A percentile compares a stretch with the other conserved stretches of the same genome.
phyloP scores from a whole-genome alignment of 2,329 filamentous ascomycete species.

The Talaromyces sp. region DNA sequence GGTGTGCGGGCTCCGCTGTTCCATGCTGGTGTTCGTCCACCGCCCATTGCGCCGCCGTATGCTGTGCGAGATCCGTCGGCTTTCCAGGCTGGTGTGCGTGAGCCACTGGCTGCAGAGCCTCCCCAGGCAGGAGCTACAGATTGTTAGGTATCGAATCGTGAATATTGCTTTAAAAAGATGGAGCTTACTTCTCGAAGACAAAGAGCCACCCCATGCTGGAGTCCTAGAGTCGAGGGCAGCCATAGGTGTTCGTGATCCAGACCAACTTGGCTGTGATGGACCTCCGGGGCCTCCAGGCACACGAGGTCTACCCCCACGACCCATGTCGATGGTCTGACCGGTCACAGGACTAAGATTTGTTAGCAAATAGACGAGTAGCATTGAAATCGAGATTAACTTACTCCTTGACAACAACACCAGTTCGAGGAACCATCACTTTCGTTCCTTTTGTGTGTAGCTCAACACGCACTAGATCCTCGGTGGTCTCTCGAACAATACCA shows the following conservation, averaged over 20 bases:
- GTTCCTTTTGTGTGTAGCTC: slow-evolving; percentile 95
- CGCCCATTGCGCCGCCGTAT: slow-evolving; percentile 71
- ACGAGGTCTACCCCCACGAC: slow-evolving; percentile 47
- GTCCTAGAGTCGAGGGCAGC: slow-evolving; percentile 62
- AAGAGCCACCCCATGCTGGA: slow-evolving; percentile 66
- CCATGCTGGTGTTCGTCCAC: slow-evolving; percentile 72
- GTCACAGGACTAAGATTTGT: slow-evolving; percentile 52
- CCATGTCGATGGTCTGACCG: slow-evolving; percentile 72
- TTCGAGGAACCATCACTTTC: slow-evolving; percentile 78
- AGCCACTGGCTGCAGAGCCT: slow-evolving; percentile 31
- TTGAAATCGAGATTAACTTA: slow-evolving; percentile 38
- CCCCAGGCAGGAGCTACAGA: slow-evolving; percentile 42
- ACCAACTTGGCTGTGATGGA: slow-evolving; percentile 53
- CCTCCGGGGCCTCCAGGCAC: slow-evolving; percentile 45
- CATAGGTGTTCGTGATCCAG: slow-evolving; percentile 67
- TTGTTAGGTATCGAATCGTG: slow-evolving; percentile 22
- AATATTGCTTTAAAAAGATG: background rate
- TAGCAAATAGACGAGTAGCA: slow-evolving; percentile 18
- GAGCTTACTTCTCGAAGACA: slow-evolving; percentile 58
- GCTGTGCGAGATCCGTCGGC: slow-evolving; percentile 55
- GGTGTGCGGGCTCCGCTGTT: slow-evolving; percentile 73
- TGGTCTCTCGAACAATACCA: slow-evolving; percentile 93
- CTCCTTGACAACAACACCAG: slow-evolving; percentile 81
- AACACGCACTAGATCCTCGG: slow-evolving; percentile 78
- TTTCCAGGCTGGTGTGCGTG: slow-evolving; percentile 52